Evolutionary conservation across 2,329 filamentous ascomycete species (phyloP).

Genomic region (Aspergillus eucalypticola): DNA sequence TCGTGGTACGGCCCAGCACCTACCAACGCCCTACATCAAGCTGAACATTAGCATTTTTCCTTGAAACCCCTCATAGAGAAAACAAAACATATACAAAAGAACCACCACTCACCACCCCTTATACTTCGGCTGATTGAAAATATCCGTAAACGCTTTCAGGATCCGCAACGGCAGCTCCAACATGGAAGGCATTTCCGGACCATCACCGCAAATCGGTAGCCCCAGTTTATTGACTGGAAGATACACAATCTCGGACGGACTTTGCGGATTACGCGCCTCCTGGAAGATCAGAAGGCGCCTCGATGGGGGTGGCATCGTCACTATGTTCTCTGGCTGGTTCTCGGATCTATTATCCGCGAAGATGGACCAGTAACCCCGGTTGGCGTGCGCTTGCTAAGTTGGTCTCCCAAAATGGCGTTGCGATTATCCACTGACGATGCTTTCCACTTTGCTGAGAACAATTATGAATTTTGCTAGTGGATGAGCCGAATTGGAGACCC

Average conservation of each 20-base stretch:
- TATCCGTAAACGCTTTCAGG: slow-evolving; percentile 40
- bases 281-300: slow-evolving; percentile 41
- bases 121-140: slow-evolving; percentile 41
- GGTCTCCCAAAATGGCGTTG: background rate
- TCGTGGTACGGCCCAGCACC: slow-evolving; percentile 39
- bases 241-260: slow-evolving; percentile 31
- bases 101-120: slow-evolving; percentile 36
- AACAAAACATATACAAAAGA: background rate
- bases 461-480: background rate
- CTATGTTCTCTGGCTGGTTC: background rate
- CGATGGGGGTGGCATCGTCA: slow-evolving; percentile 1
- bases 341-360: background rate
- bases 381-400: background rate
- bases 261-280: slow-evolving; percentile 36
- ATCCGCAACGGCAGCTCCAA: slow-evolving; percentile 37
- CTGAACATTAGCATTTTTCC: background rate
- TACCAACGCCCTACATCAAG: slow-evolving; percentile 33
- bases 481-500: background rate
- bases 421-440: background rate
- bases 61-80: no score
- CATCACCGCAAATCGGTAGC: slow-evolving; percentile 36
- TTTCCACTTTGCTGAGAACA: background rate
- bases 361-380: background rate
- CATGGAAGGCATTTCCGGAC: slow-evolving; percentile 36
- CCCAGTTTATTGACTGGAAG: slow-evolving; percentile 40